Evolutionary conservation across 768 basidiomycete genomes (phyloP), one percentile per base, ranked within the genome.

Genomic region (Epithele typhae): DNA sequence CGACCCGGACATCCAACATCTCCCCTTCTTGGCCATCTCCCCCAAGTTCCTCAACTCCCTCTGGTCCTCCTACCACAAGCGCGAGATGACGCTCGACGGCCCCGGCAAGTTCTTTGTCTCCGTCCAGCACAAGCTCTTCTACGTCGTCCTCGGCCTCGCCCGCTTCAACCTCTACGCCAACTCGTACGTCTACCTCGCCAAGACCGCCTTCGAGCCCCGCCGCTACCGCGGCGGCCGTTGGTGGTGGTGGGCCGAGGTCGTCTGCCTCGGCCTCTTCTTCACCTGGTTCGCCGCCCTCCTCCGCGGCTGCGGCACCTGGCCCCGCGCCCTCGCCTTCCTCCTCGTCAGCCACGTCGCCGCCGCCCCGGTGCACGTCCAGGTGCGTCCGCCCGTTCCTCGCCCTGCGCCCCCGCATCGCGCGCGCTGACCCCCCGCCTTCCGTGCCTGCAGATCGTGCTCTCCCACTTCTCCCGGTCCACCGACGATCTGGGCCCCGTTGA

Each of bases 391-490:
- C n/a, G n/a, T n/a, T n/a, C n/a, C n/a, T n/a, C n/a, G n/a, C n/a
- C n/a, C n/a, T n/a, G n/a, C n/a, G n/a, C n/a, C n/a, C n/a, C n/a
- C n/a, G n/a, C n/a, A n/a, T 18, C 14, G 15, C 9, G 14, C 35
- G 5, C 33, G 25, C 6, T 39, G 4, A 27, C 14, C 17, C 33
- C 18, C 19, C 2, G 22, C 21, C 10, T 34, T 15, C 35, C 4
- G 19, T 27, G 24, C 8, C 22, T 24, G 21, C 56, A 87, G 85
- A 98, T 99, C 57, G 94, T 97, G 1, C 80, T 98, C 22, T 99
- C 96, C 7, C 96, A 99, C 71, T 99, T 94, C 64, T 86, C 91
- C 40, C 92, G 93, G 73, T 92, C 95, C 11, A 94, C 93, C 2
- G 85, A 73, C 8, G 95, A 97, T 61, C 73, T 97, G 17, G 94